These are phyloP conservation scores for Hyphopichia wangnamkhiaoensis DNA, from an alignment of 1,139 yeast species.

Conservation along the genomic window DNA sequence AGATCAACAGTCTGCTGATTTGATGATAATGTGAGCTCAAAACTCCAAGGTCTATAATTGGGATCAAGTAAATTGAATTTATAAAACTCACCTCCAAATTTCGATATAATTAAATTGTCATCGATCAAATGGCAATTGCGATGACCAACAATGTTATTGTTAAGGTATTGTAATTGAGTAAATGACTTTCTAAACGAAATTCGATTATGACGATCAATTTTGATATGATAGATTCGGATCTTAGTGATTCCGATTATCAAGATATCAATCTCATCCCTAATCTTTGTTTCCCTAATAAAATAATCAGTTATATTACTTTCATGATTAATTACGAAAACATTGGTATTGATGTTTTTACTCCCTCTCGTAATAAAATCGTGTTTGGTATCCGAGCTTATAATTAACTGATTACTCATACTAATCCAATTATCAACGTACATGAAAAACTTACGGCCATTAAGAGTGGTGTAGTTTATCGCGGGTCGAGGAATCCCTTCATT, in stretches of 20 bases:
- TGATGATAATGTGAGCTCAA: not conserved
- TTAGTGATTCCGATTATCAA: not conserved
- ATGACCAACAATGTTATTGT: not conserved
- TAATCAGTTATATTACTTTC: no score
- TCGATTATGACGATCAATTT: not conserved
- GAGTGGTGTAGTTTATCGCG: no score
- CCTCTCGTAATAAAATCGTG: no score
- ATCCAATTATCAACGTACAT: no score
- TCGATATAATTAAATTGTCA: not conserved
- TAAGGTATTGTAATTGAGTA: not conserved
- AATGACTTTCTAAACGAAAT: not conserved
- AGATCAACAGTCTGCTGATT: no score
- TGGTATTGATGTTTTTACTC: no score
- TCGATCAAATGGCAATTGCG: not conserved
- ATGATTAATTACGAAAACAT: no score
- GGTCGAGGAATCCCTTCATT: no score
- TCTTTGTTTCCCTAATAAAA: no score
- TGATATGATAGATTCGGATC: not conserved
- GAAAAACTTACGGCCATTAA: no score
- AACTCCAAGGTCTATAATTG: not conserved
- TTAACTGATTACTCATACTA: no score
- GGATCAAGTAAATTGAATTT: not conserved
- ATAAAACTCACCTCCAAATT: not conserved
- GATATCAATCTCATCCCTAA: not conserved
- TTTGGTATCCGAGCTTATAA: no score